These are phyloP conservation scores for Skeletonema costatum DNA, from an alignment of 108 stramenopile genomes.

Conservation along the genomic window DNA sequence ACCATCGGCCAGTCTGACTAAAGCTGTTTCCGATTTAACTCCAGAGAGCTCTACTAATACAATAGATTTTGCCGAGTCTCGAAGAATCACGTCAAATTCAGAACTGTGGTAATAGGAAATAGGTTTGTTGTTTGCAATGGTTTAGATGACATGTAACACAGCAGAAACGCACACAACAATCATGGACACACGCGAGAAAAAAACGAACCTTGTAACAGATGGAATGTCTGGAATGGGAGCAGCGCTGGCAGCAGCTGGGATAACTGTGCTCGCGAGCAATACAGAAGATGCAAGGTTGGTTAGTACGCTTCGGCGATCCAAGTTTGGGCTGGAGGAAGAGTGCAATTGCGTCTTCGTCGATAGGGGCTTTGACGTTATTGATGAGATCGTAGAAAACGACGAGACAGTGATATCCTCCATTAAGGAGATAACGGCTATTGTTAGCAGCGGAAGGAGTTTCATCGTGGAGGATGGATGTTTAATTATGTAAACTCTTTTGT, in stretches of 20 bases:
- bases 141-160: neutral
- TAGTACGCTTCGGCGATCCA: neutral
- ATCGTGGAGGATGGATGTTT: neutral
- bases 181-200: neutral
- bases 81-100: conserved; percentile 74
- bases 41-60: conserved; percentile 76
- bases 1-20: conserved; percentile 76
- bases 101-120: neutral
- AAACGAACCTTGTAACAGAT: conserved; percentile 50
- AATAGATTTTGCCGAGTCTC: conserved; percentile 67
- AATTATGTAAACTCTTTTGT: too few species aligned
- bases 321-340: neutral
- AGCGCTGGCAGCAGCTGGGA: neutral
- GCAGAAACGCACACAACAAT: neutral
- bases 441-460: neutral
- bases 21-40: conserved; percentile 65
- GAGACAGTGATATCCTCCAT: neutral
- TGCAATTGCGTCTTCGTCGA: neutral
- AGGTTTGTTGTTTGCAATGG: neutral
- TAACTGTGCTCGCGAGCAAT: neutral
- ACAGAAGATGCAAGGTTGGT: neutral
- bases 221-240: conserved; percentile 53
- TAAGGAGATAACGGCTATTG: neutral
- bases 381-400: neutral
- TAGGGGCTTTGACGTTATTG: neutral